These are phyloP conservation scores for Platanthera zijinensis DNA, from an alignment of 106 monocot species.

Conservation along the genomic window DNA sequence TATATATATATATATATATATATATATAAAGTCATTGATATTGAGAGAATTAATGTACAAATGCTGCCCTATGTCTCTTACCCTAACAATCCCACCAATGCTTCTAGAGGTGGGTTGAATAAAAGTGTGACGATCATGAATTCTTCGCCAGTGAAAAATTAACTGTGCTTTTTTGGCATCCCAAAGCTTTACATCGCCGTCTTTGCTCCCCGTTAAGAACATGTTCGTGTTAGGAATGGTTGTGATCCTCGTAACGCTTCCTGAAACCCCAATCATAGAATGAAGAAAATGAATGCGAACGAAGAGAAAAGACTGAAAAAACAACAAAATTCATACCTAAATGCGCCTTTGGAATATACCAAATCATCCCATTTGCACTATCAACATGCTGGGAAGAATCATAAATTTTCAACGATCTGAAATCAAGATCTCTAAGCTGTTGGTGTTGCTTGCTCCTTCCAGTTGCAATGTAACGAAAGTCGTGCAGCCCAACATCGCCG, in stretches of 20 bases:
- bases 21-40: neutral
- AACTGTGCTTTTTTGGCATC: slow-evolving; percentile 76
- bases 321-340: slow-evolving; percentile 39
- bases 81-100: slow-evolving; percentile 84
- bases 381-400: slow-evolving; percentile 27
- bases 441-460: slow-evolving; percentile 58
- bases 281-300: neutral
- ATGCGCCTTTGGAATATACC: slow-evolving; percentile 95
- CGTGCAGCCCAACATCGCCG: slow-evolving; percentile 89
- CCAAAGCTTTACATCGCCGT: slow-evolving; percentile 99
- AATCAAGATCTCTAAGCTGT: slow-evolving; percentile 27
- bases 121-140: slow-evolving; percentile 95
- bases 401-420: slow-evolving; percentile 13
- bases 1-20: neutral
- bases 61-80: slow-evolving; percentile 14
- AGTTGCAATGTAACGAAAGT: slow-evolving; percentile 80
- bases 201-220: slow-evolving; percentile 88
- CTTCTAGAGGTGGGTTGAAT: slow-evolving; percentile 77
- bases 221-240: slow-evolving; percentile 77
- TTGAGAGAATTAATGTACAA: neutral
- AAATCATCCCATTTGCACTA: slow-evolving; percentile 75
- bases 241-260: slow-evolving; percentile 61
- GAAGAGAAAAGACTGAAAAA: slow-evolving; percentile 1
- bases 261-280: slow-evolving; percentile 25
- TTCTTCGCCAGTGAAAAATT: slow-evolving; percentile 73